Evolutionary conservation across 805 yeast genomes (phyloP), one percentile per base, ranked within the genome.

Genomic region (Ogataea sp.): DNA sequence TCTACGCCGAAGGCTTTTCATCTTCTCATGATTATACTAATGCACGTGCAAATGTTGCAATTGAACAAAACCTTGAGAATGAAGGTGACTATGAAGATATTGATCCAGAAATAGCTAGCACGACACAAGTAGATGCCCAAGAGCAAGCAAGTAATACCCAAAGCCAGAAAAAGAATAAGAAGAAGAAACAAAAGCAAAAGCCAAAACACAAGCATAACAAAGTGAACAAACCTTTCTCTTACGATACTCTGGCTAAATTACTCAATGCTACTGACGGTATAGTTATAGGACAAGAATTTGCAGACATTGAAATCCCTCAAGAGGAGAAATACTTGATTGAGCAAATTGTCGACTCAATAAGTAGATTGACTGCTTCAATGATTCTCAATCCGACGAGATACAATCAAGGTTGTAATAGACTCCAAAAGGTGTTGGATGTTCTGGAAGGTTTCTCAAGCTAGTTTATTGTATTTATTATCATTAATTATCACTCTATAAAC

Each of bases 311-410:
- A 29, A 68, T 88, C 46, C 88, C 90, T 9, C 62, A 71, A 0
- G 81, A 80, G 43, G 96, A 88, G 52, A 82, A 83, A 48, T 80
- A 76, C 50, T 67, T 89, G 31, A 67, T 90, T 32, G 97, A 90
- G 53, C 79, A 86, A 58, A 77, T 90, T 36, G 83, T 90, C 3
- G 95, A 88, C 52, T 80, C 94, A 2, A 66, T 90, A 35, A 80
- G 93, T 30, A 71, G 93, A 50, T 70, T 93, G 42, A 87, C 95
- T 3, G 86, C 89, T 39, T 96, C 88, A 53, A 87, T 93, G 85
- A 83, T 88, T 39, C 56, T 85, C 40, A 96, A 90, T 57, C 86
- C 86, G 23, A 76, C 75, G 23, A 75, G 93, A 51, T 80, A 83
- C 42, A 80, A 78, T 14, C 87, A 86, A 44, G 95, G 97, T 11